phyloP scores from a whole-genome alignment of 257 asterid genomes.

The Gynochthodes officinalis region DNA sequence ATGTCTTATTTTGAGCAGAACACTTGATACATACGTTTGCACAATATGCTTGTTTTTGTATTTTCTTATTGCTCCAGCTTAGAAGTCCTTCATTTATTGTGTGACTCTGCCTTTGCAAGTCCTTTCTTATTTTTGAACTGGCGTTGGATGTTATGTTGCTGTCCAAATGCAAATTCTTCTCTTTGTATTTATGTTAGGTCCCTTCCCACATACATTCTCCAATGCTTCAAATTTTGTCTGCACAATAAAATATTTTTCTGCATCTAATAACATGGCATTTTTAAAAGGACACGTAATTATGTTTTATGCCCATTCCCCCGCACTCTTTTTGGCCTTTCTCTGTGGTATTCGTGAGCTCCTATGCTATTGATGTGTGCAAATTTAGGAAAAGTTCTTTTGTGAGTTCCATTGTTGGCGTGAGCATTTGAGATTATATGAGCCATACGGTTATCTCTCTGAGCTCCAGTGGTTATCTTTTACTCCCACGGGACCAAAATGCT shows the following conservation, averaged over 20 bases:
- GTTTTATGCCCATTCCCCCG: neutral
- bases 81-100: neutral
- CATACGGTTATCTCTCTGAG: no score
- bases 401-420: neutral
- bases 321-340: neutral
- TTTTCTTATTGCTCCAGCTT: neutral
- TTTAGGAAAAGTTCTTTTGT: neutral
- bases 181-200: neutral
- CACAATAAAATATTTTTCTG: neutral
- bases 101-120: no score
- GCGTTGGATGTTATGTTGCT: neutral
- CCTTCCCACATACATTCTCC: neutral
- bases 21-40: neutral
- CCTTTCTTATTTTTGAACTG: neutral
- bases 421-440: neutral
- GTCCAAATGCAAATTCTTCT: neutral
- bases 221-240: neutral
- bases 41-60: neutral
- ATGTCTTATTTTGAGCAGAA: slow-evolving; percentile 16
- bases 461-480: neutral
- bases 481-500: neutral
- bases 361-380: neutral
- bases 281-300: neutral
- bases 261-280: neutral
- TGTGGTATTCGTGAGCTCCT: neutral